Evolutionary conservation across 1,284 basidiomycete genomes (phyloP).

Genomic region (Xanthoconium separans): DNA sequence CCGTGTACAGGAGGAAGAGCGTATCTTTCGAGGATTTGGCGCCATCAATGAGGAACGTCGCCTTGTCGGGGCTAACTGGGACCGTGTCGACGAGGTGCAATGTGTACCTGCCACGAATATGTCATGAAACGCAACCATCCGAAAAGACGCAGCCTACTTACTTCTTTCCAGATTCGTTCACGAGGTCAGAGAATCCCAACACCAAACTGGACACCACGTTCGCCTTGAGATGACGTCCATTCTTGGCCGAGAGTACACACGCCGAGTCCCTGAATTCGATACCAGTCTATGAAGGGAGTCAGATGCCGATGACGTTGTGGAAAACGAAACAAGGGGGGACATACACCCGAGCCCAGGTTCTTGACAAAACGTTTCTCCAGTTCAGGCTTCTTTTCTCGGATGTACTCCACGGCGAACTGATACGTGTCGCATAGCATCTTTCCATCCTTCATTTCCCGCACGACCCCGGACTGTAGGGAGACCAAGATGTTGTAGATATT

Average conservation of each 20-base stretch:
- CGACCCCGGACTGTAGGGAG: slow-evolving; percentile 75
- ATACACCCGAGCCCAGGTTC: slow-evolving; percentile 86
- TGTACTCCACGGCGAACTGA: slow-evolving; percentile 68
- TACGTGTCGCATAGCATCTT: slow-evolving; percentile 79
- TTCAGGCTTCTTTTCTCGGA: slow-evolving; percentile 45
- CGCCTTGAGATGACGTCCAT: slow-evolving; percentile 64
- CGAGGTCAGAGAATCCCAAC: slow-evolving; percentile 82
- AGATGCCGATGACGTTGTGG: neutral
- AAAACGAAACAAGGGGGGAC: slow-evolving; percentile 21
- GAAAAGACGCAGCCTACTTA: slow-evolving; percentile 48
- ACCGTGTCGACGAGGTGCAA: slow-evolving; percentile 91
- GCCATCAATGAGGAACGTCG: too few species aligned
- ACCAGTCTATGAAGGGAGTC: slow-evolving; percentile 62
- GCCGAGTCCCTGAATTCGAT: slow-evolving; percentile 92
- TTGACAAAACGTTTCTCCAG: slow-evolving; percentile 81
- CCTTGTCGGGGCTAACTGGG: slow-evolving; percentile 68
- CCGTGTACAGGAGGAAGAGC: too few species aligned
- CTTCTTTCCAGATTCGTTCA: too few species aligned
- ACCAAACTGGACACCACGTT: slow-evolving; percentile 88
- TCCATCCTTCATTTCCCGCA: slow-evolving; percentile 82
- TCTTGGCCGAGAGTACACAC: slow-evolving; percentile 84
- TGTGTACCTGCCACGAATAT: slow-evolving; percentile 62
- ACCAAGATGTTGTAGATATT: slow-evolving; percentile 78
- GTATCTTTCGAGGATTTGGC: too few species aligned
- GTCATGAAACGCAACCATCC: slow-evolving; percentile 8